Evolutionary conservation across 345 rosid species (phyloP).

Genomic region (Eutrema yunnanense): DNA sequence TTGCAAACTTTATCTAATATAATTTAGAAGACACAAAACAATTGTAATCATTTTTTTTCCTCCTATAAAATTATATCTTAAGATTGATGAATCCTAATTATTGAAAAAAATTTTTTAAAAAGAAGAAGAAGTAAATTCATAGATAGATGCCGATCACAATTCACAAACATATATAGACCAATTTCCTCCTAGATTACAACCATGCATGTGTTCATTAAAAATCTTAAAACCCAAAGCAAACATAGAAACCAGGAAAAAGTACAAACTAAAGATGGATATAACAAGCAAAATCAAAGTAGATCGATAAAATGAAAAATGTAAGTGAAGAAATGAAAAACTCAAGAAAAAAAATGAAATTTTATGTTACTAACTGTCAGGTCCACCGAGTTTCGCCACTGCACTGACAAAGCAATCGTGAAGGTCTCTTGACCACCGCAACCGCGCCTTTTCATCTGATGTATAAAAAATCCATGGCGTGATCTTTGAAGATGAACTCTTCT

Average conservation of each 20-base stretch:
- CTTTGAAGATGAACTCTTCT: constrained; percentile 17
- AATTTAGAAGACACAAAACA: neutral
- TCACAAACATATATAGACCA: neutral
- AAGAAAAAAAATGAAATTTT: neutral
- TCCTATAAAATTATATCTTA: neutral
- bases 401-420: constrained; percentile 25
- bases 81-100: neutral
- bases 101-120: neutral
- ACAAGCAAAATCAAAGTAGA: neutral
- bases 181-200: neutral
- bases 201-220: neutral
- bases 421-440: constrained; percentile 25
- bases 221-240: neutral
- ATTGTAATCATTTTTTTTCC: neutral
- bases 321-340: neutral
- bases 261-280: neutral
- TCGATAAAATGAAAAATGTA: neutral
- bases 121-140: neutral
- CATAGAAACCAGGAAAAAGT: neutral
- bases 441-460: constrained; percentile 22
- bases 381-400: constrained; percentile 20
- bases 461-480: constrained; percentile 16
- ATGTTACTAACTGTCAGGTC: constrained; percentile 23
- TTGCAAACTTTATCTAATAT: neutral
- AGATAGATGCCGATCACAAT: neutral